Conservation (phyloP, 2,329 filamentous ascomycete species). For the Colletotrichum sidae region DNA sequence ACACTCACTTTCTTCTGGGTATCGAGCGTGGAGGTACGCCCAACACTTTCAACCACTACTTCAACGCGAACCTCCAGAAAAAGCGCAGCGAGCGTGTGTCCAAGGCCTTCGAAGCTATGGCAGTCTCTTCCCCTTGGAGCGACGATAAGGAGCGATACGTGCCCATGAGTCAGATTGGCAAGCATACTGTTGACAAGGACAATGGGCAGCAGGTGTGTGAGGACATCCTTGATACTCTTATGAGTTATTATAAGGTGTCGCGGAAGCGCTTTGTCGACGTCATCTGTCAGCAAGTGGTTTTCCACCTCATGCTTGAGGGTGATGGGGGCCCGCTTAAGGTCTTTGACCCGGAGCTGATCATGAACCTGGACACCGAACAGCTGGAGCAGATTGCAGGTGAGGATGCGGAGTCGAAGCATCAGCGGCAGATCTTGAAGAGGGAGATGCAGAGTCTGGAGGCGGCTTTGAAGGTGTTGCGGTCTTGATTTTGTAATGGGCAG, state of each 20-base stretch:
- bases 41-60: constrained; percentile 64
- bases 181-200: constrained; percentile 28
- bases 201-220: constrained; percentile 48
- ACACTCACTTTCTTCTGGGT: constrained; percentile 62
- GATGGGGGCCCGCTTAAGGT: constrained; percentile 62
- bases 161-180: no score
- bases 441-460: no score
- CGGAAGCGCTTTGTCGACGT: constrained; percentile 72
- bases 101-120: constrained; percentile 42
- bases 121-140: constrained; percentile 25
- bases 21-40: constrained; percentile 61
- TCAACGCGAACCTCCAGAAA: constrained; percentile 55
- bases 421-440: no score
- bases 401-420: no score
- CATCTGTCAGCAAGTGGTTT: constrained; percentile 68
- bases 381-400: constrained; percentile 70
- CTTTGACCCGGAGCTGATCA: constrained; percentile 64
- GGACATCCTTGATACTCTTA: constrained; percentile 70
- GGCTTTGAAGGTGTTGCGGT: no score
- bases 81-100: no score
- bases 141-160: no score
- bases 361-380: constrained; percentile 57
- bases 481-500: no score
- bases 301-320: constrained; percentile 64
- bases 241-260: constrained; percentile 71